Base-by-base conservation (phyloP, 805 yeast genomes). In the Ogataea zsoltii region DNA sequence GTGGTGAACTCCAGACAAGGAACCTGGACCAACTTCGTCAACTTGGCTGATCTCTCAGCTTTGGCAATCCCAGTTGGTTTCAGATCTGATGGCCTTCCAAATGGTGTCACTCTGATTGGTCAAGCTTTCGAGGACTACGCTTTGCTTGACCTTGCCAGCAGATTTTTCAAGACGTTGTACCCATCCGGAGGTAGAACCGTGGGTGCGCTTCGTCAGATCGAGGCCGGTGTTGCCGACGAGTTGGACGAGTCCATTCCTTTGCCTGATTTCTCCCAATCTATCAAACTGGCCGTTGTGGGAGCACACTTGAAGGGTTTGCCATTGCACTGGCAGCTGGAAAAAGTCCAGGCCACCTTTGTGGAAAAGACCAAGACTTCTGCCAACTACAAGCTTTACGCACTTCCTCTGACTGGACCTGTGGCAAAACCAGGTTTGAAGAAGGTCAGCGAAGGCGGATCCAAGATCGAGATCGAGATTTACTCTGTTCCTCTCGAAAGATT, bases 21-120 rank as follows among this genome's bases (percentile, higher is more conserved):
- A 26, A 90, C 97, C n/a, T 92, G 96, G 84, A 92, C 98, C 25
- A 92, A 92, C 69, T 94, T 94, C 65, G 97, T 88, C 57, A 92
- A 94, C 65, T 76, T 92, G 63, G 96, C 97, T 3, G 98, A 92
- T 61, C 68, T 91, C 72, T 84, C 95, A 30, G 98, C 96, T 1
- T 72, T 92, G 57, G 89, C 98, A 0, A 75, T 92, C 44, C 98
- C 99, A 19, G 86, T 84, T 18, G 97, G 96, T 2, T 92, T 89
- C 77, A 76, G 91, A 62, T 56, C 76, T 1, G 97, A 92, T 65
- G 96, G 96, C 3, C 67, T 92, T 55, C 97, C 98, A 7, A 84
- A 81, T 51, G 98, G 98, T 67, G 79, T 92, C 48, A 92, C 98
- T 5, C 73, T 92, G 41, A 73, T 92, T 48, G 89, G 92, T 32